A percentile compares a stretch with the other conserved stretches of the same genome.
Conservation (phyloP, 1,139 yeast species). For the Candida sp. region DNA sequence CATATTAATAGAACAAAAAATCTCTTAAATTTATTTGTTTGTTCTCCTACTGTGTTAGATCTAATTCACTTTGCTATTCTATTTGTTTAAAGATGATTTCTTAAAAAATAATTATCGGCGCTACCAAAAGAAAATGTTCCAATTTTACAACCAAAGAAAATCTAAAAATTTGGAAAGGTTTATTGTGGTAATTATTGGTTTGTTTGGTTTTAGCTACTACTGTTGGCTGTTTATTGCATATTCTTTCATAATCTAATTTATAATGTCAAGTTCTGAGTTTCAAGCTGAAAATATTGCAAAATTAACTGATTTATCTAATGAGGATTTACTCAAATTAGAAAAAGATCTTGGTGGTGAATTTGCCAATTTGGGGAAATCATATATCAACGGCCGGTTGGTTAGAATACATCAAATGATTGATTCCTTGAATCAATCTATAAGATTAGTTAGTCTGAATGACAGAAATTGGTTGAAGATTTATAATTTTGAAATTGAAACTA, state of each 20-base stretch:
- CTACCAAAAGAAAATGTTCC: not conserved
- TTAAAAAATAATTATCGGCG: too few relatives aligned
- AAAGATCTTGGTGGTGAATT: slow-evolving; percentile 28
- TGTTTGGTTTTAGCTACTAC: not conserved
- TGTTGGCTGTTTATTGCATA: not conserved
- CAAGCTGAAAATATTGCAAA: slow-evolving; percentile 2
- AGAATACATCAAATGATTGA: slow-evolving; percentile 30
- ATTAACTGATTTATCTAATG: slow-evolving; percentile 19
- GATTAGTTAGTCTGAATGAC: slow-evolving; percentile 26
- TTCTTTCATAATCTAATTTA: not conserved
- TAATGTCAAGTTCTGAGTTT: not conserved
- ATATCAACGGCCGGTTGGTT: slow-evolving; percentile 26
- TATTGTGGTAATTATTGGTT: not conserved
- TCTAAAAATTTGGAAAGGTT: not conserved
- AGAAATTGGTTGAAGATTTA: slow-evolving; percentile 32
- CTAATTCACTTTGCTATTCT: too few relatives aligned
- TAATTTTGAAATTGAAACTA: slow-evolving; percentile 31
- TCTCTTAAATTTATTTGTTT: too few relatives aligned
- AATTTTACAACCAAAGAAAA: not conserved
- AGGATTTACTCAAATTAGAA: slow-evolving; percentile 29
- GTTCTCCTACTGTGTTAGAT: too few relatives aligned
- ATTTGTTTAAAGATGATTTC: too few relatives aligned
- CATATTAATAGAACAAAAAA: too few relatives aligned
- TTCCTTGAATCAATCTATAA: slow-evolving; percentile 23
- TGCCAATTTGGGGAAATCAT: slow-evolving; percentile 22